Evolutionary conservation across 352 stramenopile genomes (phyloP), one percentile per base, ranked within the genome.

Genomic region (Pythium myriotylum): DNA sequence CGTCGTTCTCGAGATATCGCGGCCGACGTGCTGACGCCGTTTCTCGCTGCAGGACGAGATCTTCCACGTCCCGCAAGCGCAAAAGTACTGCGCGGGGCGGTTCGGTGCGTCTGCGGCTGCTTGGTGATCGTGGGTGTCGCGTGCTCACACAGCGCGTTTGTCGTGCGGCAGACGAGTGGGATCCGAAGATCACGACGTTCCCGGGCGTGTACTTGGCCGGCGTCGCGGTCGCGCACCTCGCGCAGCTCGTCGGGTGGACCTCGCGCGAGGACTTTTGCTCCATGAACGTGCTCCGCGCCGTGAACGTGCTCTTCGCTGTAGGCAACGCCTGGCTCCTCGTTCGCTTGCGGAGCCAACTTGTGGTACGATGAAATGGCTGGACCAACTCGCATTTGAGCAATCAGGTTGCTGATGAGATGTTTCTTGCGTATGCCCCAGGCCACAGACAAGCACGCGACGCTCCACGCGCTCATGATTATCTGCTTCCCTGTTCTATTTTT

Each of bases 101-200:
- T 96, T 84, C 49, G 62, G 81, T 93, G 54, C 39, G 76, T 72
- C 16, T 2, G 7, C 33, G 7, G n/a, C 22, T 35, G n/a, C 9
- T 37, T 46, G 5, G 16, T 13, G 46, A 27, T 16, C 51, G 5
- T 10, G 2, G 13, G 14, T 65, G 6, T 10, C 12, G 4, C 51
- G 19, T 19, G 40, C 13, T 48, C 16, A 46, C 1, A 59, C 10
- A 20, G 16, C 40, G 27, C 16, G 8, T 20, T 22, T 20, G 64
- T 33, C 40, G n/a, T 20, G 39, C 0, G 24, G 5, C 27, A 95
- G 86, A 72, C 23, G 74, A 86, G 41, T 97, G 91, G 91, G 86
- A 97, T 42, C 72, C 86, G 10, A 97, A 97, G 73, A 97, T 97
- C 72, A 97, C 91, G 35, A 97, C 91, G 29, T 96, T 96, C 40